These are phyloP conservation scores for Phymatotrichopsis omnivora DNA, from an alignment of 2,329 filamentous ascomycete species.

Conservation along the genomic window DNA sequence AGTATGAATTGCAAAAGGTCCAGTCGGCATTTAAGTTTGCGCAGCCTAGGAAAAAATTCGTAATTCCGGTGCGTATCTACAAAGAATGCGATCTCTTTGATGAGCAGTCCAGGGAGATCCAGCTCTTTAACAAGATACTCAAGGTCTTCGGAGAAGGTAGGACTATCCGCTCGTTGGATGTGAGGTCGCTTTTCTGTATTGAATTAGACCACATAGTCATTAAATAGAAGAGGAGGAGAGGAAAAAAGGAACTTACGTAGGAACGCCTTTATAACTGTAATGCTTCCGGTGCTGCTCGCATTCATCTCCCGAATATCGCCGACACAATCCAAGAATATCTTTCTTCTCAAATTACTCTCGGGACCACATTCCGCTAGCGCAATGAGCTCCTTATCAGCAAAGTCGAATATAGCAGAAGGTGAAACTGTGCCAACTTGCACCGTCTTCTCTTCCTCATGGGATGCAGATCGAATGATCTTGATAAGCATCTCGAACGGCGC, in stretches of 20 bases:
- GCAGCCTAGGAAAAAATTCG: conserved; percentile 15
- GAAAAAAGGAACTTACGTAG: conserved; percentile 30
- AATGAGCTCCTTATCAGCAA: conserved; percentile 52
- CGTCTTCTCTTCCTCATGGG: conserved; percentile 23
- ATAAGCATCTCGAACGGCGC: conserved; percentile 27
- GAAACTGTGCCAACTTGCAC: conserved; percentile 14
- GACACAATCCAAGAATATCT: conserved; percentile 58
- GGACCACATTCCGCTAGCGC: conserved; percentile 50
- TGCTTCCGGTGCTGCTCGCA: conserved; percentile 58
- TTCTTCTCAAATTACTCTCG: conserved; percentile 46
- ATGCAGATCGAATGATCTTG: conserved; percentile 24
- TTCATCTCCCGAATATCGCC: conserved; percentile 56
- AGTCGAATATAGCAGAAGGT: conserved; percentile 44
- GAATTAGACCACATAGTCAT: conserved; percentile 3
- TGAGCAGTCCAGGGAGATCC: conserved; percentile 30
- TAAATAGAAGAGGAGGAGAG: neutral
- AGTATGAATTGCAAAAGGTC: conserved; percentile 26
- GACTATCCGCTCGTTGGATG: conserved; percentile 18
- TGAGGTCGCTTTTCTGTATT: conserved; percentile 23
- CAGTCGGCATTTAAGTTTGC: conserved; percentile 22
- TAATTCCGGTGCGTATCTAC: conserved; percentile 23
- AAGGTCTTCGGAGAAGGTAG: conserved; percentile 22
- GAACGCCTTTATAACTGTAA: conserved; percentile 50
- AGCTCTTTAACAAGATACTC: conserved; percentile 28
- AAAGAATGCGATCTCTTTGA: conserved; percentile 25